phyloP scores from a whole-genome alignment of 768 basidiomycete genomes.

The Russula abietina region DNA sequence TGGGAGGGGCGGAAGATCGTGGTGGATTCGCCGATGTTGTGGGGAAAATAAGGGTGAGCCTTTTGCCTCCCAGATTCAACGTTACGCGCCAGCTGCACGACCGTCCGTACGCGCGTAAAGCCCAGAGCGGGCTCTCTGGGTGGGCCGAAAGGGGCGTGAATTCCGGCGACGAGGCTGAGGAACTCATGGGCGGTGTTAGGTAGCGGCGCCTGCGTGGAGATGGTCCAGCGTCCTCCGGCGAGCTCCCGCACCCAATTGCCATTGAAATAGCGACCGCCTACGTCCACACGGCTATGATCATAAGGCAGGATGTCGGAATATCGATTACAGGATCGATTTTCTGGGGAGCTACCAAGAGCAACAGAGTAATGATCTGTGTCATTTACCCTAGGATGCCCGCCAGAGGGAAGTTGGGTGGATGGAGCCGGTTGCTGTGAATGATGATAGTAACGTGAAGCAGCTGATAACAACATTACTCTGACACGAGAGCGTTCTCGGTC shows the following conservation, averaged over 20 bases:
- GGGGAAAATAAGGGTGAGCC: slow-evolving; percentile 74
- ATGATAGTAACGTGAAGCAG: slow-evolving; percentile 14
- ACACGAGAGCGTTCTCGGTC: slow-evolving; percentile 37
- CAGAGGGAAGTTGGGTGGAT: slow-evolving; percentile 23
- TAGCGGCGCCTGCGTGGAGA: slow-evolving; percentile 80
- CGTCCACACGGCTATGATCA: slow-evolving; percentile 71
- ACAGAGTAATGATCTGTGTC: slow-evolving; percentile 49
- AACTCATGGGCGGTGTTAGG: slow-evolving; percentile 66
- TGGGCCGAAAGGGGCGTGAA: slow-evolving; percentile 40
- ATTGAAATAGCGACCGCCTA: slow-evolving; percentile 63
- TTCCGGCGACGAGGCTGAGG: slow-evolving; percentile 51
- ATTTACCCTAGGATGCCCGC: slow-evolving; percentile 26
- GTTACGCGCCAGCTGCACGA: slow-evolving; percentile 76
- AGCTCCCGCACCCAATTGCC: slow-evolving; percentile 81
- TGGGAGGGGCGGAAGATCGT: slow-evolving; percentile 41
- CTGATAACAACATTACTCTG: slow-evolving; percentile 30
- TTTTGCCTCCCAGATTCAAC: slow-evolving; percentile 66
- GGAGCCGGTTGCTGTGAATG: slow-evolving; percentile 21
- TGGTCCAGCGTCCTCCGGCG: slow-evolving; percentile 72
- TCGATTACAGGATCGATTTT: slow-evolving; percentile 52
- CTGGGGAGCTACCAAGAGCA: slow-evolving; percentile 40
- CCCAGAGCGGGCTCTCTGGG: slow-evolving; percentile 20
- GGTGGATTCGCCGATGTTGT: slow-evolving; percentile 44
- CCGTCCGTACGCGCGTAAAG: slow-evolving; percentile 54
- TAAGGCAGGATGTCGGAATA: slow-evolving; percentile 73